Conservation (phyloP, 2,329 filamentous ascomycete species). For the Fusarium proliferatum region DNA sequence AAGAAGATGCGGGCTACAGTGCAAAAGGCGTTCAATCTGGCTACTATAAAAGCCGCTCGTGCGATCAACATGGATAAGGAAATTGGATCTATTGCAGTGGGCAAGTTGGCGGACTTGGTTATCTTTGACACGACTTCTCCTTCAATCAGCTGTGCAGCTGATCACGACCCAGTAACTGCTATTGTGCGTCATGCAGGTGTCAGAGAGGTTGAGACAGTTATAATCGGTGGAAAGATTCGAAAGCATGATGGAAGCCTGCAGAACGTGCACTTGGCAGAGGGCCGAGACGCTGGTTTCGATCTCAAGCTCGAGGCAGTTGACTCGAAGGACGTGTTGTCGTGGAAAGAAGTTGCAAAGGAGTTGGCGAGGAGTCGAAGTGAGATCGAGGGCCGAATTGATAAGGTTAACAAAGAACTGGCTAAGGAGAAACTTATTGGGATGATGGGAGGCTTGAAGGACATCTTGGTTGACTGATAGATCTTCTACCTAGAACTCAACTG, state of each 20-base stretch:
- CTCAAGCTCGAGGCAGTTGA: neutral
- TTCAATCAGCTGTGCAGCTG: neutral
- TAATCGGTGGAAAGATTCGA: neutral
- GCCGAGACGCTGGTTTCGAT: neutral
- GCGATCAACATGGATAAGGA: neutral
- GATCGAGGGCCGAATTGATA: neutral
- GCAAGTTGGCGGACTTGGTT: neutral
- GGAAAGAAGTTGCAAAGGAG: neutral
- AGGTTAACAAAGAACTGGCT: neutral
- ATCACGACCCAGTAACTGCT: neutral
- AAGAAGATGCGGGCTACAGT: neutral
- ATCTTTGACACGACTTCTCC: constrained; percentile 5
- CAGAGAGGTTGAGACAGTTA: constrained; percentile 2
- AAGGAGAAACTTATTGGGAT: neutral
- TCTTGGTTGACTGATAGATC: neutral
- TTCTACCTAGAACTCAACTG: fast-evolving
- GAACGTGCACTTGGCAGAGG: neutral
- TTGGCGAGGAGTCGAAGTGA: neutral
- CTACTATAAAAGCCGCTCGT: constrained; percentile 11
- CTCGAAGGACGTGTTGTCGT: fast-evolving
- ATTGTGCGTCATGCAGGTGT: neutral
- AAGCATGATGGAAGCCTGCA: neutral
- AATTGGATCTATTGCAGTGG: neutral
- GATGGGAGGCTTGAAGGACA: neutral
- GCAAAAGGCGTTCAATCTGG: neutral